Conservation (phyloP, 495 filamentous ascomycete species). For the Sabuloglossum arenarium region DNA sequence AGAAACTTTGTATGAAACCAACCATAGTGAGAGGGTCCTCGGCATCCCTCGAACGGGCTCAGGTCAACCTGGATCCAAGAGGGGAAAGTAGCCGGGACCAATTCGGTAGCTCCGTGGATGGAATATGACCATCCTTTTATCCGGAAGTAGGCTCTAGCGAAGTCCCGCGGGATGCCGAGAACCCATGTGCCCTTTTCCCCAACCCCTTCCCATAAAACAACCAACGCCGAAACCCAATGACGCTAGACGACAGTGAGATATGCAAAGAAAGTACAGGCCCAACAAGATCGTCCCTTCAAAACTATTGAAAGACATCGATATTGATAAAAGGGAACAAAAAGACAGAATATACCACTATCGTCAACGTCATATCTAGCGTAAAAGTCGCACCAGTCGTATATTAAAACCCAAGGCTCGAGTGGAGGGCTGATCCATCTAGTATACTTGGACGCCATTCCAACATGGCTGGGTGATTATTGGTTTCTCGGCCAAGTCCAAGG, state of each 20-base stretch:
- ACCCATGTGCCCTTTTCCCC: not conserved
- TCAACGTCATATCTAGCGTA: not conserved
- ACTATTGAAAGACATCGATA: not conserved
- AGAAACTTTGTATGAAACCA: not conserved
- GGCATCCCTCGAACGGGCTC: not conserved
- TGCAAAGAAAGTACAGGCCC: not conserved
- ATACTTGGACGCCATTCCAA: not conserved
- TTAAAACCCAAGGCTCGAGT: not conserved
- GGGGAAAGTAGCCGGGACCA: not conserved
- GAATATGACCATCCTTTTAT: not conserved
- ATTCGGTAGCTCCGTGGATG: too few species aligned
- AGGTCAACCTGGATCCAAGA: not conserved
- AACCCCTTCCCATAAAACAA: too few species aligned
- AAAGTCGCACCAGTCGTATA: not conserved
- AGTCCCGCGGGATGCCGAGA: not conserved
- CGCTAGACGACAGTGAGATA: not conserved
- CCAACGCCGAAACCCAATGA: not conserved
- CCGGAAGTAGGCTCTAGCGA: not conserved
- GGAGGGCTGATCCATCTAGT: not conserved
- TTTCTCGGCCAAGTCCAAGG: conserved; percentile 3
- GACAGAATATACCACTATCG: not conserved
- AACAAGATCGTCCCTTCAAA: not conserved
- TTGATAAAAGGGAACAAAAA: not conserved
- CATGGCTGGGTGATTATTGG: not conserved
- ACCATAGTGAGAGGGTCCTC: not conserved